A percentile compares a stretch with the other conserved stretches of the same genome.
Conservation (phyloP, 176 grass and related monocot species). For the Saccharum spontaneum region DNA sequence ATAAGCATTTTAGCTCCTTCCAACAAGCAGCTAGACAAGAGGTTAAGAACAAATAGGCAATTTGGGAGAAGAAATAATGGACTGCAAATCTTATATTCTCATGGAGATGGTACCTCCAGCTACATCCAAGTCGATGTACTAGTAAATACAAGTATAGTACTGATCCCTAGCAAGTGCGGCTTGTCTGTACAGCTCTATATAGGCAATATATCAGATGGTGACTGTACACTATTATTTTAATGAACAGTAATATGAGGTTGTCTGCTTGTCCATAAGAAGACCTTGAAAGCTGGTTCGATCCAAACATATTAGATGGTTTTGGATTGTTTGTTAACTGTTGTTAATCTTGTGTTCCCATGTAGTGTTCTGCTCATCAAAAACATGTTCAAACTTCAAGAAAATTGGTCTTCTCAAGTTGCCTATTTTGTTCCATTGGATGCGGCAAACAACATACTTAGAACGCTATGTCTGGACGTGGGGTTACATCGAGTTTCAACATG, state of each 20-base stretch:
- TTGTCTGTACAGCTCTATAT: constrained; percentile 18
- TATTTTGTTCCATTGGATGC: constrained; percentile 27
- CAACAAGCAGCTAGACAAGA: constrained; percentile 39
- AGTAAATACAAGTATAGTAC: constrained; percentile 28
- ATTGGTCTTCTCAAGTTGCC: constrained; percentile 5
- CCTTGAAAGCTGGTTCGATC: constrained; percentile 17
- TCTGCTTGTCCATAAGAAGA: constrained; percentile 21
- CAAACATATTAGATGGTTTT: constrained; percentile 15
- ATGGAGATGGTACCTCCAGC: constrained; percentile 21
- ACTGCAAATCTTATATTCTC: constrained; percentile 18
- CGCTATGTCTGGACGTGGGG: background rate
- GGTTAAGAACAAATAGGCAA: constrained; percentile 40
- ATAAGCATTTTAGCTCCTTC: constrained; percentile 24
- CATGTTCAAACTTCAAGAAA: background rate
- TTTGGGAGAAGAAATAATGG: constrained; percentile 33
- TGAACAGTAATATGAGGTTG: background rate
- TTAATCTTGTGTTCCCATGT: background rate
- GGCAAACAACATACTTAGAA: constrained; percentile 21
- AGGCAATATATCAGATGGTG: background rate
- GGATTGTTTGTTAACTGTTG: constrained; percentile 8
- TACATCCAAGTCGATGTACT: constrained; percentile 30
- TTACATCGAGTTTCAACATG: constrained; percentile 1
- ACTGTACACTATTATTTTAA: constrained; percentile 26
- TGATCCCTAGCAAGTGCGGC: constrained; percentile 43
- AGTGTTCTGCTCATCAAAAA: constrained; percentile 14